Conservation (phyloP, 129 eudicot genomes). For the Helianthus tuberosus region DNA sequence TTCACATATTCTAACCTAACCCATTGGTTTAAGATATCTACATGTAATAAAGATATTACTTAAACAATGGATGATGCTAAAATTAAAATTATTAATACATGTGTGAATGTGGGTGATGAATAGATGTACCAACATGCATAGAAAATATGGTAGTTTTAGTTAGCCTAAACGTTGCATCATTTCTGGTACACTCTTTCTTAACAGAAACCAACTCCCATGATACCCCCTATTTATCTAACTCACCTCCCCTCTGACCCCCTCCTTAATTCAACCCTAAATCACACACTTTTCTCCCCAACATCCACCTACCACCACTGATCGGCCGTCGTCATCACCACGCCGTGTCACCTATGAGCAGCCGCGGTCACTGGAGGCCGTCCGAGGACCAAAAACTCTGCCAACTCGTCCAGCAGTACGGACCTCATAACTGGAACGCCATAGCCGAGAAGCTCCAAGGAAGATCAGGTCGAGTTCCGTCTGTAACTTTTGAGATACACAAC, state of each 20-base stretch:
- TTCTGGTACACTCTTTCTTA: slow-evolving; percentile 63
- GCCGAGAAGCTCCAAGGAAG: slow-evolving; percentile 93
- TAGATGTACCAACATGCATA: slow-evolving; percentile 29
- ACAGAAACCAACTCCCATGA: slow-evolving; percentile 48
- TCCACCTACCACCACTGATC: not conserved
- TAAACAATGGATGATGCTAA: too few relatives aligned
- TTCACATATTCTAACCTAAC: too few relatives aligned
- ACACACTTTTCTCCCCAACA: not conserved
- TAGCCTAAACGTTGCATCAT: slow-evolving; percentile 91
- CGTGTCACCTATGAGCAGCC: slow-evolving; percentile 60
- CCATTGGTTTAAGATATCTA: too few relatives aligned
- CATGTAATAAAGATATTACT: too few relatives aligned
- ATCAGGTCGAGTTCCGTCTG: slow-evolving; percentile 61
- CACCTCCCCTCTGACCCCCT: not conserved
- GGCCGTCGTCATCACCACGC: too few relatives aligned
- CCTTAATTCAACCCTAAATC: slow-evolving; percentile 9
- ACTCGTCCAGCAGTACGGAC: slow-evolving; percentile 79
- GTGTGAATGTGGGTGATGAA: not conserved
- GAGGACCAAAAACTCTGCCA: slow-evolving; percentile 91
- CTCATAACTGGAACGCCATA: slow-evolving; percentile 98
- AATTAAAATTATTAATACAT: too few relatives aligned
- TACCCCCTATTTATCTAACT: slow-evolving; percentile 12
- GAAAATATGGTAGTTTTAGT: slow-evolving; percentile 32
- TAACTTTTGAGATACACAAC: not conserved
- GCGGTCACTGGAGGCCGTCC: slow-evolving; percentile 95